Conservation (phyloP, 257 asterid genomes). For the Solanum dulcamara region DNA sequence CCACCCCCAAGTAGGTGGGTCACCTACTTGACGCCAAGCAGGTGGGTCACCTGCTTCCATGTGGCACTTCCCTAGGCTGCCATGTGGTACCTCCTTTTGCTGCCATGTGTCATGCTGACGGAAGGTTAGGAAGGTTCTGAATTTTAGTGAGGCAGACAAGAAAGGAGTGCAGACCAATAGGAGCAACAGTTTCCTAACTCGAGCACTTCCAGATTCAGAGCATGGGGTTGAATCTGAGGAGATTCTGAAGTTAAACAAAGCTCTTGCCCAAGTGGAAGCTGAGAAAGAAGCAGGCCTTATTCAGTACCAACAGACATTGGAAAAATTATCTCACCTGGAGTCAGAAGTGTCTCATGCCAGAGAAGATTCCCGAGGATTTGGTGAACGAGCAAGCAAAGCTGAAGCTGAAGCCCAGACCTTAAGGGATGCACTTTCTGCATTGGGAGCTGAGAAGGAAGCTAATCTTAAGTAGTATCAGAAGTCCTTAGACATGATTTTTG, state of each 20-base stretch:
- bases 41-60: too few relatives aligned
- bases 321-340: constrained; percentile 54
- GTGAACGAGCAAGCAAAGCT: constrained; percentile 61
- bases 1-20: too few relatives aligned
- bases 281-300: constrained; percentile 75
- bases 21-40: too few relatives aligned
- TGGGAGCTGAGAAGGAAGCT: constrained; percentile 65
- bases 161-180: constrained; percentile 13
- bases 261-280: constrained; percentile 65
- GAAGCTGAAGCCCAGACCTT: constrained; percentile 60
- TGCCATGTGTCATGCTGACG: too few relatives aligned
- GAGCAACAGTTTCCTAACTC: constrained; percentile 7
- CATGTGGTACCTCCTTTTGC: too few relatives aligned
- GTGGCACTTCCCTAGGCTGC: too few relatives aligned
- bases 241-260: constrained; percentile 52
- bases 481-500: constrained; percentile 54
- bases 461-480: constrained; percentile 59
- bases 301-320: constrained; percentile 57
- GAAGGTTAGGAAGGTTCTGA: constrained; percentile 62
- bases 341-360: constrained; percentile 46
- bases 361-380: constrained; percentile 47
- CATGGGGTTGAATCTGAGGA: constrained; percentile 38
- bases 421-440: constrained; percentile 42
- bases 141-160: constrained; percentile 49
- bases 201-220: constrained; percentile 5